phyloP scores from a whole-genome alignment of 352 stramenopile species.

The Globisporangium alternatum region DNA sequence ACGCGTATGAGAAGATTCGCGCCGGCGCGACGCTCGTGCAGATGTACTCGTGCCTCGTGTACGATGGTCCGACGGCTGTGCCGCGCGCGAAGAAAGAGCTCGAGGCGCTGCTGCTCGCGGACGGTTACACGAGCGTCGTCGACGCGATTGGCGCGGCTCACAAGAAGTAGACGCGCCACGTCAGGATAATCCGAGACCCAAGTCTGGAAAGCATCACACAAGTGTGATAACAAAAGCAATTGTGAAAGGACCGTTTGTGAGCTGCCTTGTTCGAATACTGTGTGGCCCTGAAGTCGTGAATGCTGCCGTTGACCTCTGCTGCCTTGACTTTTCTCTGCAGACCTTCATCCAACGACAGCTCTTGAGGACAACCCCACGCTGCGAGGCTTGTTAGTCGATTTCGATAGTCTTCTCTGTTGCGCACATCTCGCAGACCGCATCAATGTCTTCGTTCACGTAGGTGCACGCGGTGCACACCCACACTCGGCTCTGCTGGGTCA shows the following conservation, averaged over 20 bases:
- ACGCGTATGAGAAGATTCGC: slow-evolving; percentile 98
- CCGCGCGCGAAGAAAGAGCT: slow-evolving; percentile 89
- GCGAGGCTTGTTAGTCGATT: slow-evolving; percentile 23
- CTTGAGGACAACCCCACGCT: not conserved
- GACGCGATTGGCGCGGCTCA: slow-evolving; percentile 87
- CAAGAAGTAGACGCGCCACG: slow-evolving; percentile 33
- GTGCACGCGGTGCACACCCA: slow-evolving; percentile 78
- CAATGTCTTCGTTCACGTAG: slow-evolving; percentile 68
- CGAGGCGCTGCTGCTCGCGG: slow-evolving; percentile 62
- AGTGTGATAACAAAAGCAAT: not conserved
- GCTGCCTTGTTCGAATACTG: not conserved
- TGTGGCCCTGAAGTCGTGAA: not conserved
- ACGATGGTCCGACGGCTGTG: slow-evolving; percentile 86
- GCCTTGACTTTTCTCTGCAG: not conserved
- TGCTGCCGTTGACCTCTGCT: not conserved
- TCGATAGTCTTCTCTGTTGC: slow-evolving; percentile 36
- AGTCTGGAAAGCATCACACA: not conserved
- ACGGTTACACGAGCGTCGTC: slow-evolving; percentile 80
- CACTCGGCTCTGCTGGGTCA: slow-evolving; percentile 29
- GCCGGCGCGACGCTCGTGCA: slow-evolving; percentile 95
- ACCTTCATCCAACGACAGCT: not conserved
- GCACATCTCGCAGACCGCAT: slow-evolving; percentile 70
- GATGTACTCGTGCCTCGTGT: slow-evolving; percentile 94
- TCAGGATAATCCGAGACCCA: not conserved
- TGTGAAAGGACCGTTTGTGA: not conserved